Base-by-base conservation (phyloP, 129 eudicot genomes). In the Sambucus nigra region DNA sequence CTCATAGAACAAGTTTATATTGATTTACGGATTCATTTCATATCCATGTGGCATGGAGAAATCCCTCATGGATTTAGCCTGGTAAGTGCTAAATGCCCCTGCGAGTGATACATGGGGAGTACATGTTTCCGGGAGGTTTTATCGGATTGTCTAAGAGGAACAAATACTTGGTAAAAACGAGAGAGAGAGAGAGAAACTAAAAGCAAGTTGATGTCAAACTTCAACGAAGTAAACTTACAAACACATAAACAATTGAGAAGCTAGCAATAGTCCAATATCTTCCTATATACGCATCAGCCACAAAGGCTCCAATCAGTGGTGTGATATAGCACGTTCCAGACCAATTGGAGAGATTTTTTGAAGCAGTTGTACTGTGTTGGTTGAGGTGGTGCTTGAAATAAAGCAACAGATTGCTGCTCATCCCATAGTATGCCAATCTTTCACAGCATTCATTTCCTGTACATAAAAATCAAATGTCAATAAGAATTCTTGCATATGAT, bases 371-470 rank as follows among this genome's bases (percentile, higher is more conserved):
- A 39, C 71, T 87, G 42, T 64, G 77, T 51, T 87, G 76, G 53
- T 71, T 69, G 25, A 87, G 68, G 21, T 59, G 73, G 15, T 62
- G 39, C 67, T 57, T 87, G 33, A 87, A 73, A 47, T 82, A 87
- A 22, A 70, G 66, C 25, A 87, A 79, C 51, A 87, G 51, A 73
- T 82, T 82, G 13, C 88, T 63, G 62, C 82, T 69, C 85, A 87
- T 70, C 57, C 96, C 96, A 59, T 71, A 78, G 72, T 19, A 81
- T 4, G 92, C 95, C 61, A 86, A 53, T 61, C 92, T 69, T 64
- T 86, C 96, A 47, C 85, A 82, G 64, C 84, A 82, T 77, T 87
- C 86, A 57, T 71, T 76, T 18, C 91, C 88, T 87, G 75, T 29
- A 38, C 33, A 59, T 29, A 64, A 25, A 69, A 25, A 27, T 17